Percentiles rank a stretch among this genome's conserved stretches.
These are phyloP conservation scores for Sanghuangporus sanghuang DNA, from an alignment of 1,284 basidiomycete species.

Conservation along the genomic window DNA sequence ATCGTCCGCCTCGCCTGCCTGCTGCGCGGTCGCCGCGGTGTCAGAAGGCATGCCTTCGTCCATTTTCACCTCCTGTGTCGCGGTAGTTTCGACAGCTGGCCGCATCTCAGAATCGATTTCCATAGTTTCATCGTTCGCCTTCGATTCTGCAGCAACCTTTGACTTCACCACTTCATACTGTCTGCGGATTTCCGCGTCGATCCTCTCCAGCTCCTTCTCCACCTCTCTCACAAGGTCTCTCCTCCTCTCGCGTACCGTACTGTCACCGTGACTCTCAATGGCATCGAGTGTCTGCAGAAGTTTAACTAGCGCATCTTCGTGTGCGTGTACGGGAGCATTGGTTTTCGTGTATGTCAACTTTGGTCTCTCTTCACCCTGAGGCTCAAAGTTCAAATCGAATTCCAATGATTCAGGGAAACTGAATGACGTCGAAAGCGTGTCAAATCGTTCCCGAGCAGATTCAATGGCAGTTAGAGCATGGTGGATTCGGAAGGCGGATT, in stretches of 20 bases:
- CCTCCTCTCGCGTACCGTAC: slow-evolving; percentile 48
- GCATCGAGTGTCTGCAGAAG: slow-evolving; percentile 62
- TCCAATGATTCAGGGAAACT: slow-evolving; percentile 26
- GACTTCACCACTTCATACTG: background rate
- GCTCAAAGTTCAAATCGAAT: background rate
- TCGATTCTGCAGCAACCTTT: background rate
- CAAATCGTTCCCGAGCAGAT: slow-evolving; percentile 20
- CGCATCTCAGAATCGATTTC: background rate
- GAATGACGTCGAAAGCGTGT: slow-evolving; percentile 26
- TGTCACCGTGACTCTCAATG: slow-evolving; percentile 59
- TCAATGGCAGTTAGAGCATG: slow-evolving; percentile 2
- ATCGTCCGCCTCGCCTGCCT: background rate
- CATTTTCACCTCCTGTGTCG: background rate
- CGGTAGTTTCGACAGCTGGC: background rate
- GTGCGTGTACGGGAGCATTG: slow-evolving; percentile 44
- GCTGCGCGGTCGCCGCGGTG: background rate
- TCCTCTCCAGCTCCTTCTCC: slow-evolving; percentile 48
- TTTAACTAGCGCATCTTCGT: slow-evolving; percentile 50
- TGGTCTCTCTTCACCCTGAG: slow-evolving; percentile 6
- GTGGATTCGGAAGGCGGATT: slow-evolving; percentile 18
- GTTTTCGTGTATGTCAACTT: slow-evolving; percentile 35
- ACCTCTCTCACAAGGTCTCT: slow-evolving; percentile 54
- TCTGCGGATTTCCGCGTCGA: slow-evolving; percentile 29
- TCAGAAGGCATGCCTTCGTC: background rate
- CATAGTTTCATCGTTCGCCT: background rate